Evolutionary conservation across 768 basidiomycete species (phyloP).

Genomic region (Clitopilus hobsonii): DNA sequence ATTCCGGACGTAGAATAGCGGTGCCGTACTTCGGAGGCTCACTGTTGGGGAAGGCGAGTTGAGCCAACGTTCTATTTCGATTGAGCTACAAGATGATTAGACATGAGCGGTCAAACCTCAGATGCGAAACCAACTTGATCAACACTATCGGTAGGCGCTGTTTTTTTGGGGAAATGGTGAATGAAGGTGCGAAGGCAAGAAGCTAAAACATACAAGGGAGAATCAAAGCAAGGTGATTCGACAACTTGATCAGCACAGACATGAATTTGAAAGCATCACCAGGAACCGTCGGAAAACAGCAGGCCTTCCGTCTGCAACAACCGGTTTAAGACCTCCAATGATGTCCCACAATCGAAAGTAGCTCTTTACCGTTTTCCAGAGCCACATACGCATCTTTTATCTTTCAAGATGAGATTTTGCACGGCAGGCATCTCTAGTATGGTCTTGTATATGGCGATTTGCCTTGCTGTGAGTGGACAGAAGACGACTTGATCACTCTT

Average conservation of each 20-base stretch:
- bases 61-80: conserved; percentile 58
- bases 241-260: conserved; percentile 79
- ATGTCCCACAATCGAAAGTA: neutral
- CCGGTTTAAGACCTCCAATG: conserved; percentile 5
- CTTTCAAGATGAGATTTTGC: conserved; percentile 66
- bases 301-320: conserved; percentile 30
- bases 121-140: conserved; percentile 50
- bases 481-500: conserved; percentile 93
- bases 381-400: conserved; percentile 71
- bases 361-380: conserved; percentile 53
- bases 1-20: conserved; percentile 57
- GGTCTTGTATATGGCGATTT: conserved; percentile 69
- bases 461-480: conserved; percentile 75
- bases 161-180: neutral
- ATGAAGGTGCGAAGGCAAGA: conserved; percentile 1
- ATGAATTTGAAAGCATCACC: conserved; percentile 75
- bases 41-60: conserved; percentile 57
- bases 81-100: conserved; percentile 7
- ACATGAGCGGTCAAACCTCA: neutral
- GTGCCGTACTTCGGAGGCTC: conserved; percentile 54
- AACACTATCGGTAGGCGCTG: conserved; percentile 62
- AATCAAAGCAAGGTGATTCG: conserved; percentile 85
- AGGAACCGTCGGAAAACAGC: conserved; percentile 44
- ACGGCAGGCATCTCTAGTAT: conserved; percentile 62
- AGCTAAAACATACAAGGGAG: conserved; percentile 55